Base-by-base conservation (phyloP, 257 asterid genomes). In the Gardenia jasminoides region DNA sequence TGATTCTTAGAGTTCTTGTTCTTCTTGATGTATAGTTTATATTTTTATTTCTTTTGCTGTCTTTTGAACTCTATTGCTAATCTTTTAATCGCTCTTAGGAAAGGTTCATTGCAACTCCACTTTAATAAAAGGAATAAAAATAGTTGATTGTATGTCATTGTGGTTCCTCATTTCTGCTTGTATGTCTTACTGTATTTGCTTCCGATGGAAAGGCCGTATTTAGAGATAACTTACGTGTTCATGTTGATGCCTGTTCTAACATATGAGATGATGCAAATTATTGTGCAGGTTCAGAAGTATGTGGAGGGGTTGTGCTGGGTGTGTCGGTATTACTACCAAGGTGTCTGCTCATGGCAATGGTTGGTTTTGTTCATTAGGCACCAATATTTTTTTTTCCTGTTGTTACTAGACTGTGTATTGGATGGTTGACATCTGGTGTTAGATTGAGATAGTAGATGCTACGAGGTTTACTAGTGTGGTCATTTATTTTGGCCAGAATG, bases 331-430 rank as follows among this genome's bases (percentile, higher is more conserved):
- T 95, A 95, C 86, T 95, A 88, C 88, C 97, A 96, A 89, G 99
- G 98, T 80, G 99, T 96, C 83, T 91, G 98, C 91, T 96, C 99
- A 6, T 96, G 99, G 99, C 94, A 82, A 80, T 96, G 99, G 98
- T 96, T 83, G 73, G 97, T 16, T 76, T 71, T 78, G 5, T 80
- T 66, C 80, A 54, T 72, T 54, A 79, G 58, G 33, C 80, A 46
- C 70, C 36, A 36, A 80, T 64, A 16, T 50, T 24, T 3, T 41
- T 70, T 7, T 59, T 15, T 70, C 28, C n/a, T 41, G 1, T 11
- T 16, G 6, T 70, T n/a, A 48, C 7, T 47, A n/a, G 17, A 48
- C 7, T 47, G 12, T 36, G 39, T 4, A 11, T 24, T 24, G 30
- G 7, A 41, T 22, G 44, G 24, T 33, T 54, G 50, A 78, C 31